Conservation (phyloP, 805 yeast species). For the Metschnikowia kunwiensis region DNA sequence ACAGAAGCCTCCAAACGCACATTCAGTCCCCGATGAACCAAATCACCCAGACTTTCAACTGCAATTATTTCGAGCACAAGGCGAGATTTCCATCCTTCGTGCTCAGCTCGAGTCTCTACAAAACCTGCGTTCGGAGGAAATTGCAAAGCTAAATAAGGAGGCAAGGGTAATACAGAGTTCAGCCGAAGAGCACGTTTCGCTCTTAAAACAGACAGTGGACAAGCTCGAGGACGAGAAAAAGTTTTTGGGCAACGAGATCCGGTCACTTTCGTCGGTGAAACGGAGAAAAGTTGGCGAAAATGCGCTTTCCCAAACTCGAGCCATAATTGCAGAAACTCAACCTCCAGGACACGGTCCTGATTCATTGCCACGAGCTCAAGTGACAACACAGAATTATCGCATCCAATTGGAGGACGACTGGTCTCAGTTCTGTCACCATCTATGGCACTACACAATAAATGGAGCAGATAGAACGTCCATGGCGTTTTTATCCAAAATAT, state of each 20-base stretch:
- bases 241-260: slow-evolving; percentile 39
- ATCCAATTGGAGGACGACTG: slow-evolving; percentile 30
- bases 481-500: slow-evolving; percentile 31
- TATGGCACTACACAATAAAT: slow-evolving; percentile 35
- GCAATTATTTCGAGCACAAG: slow-evolving; percentile 54
- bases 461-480: slow-evolving; percentile 35
- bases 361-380: not conserved
- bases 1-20: slow-evolving; percentile 15
- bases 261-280: slow-evolving; percentile 23
- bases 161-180: slow-evolving; percentile 18
- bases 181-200: slow-evolving; percentile 31
- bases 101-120: slow-evolving; percentile 55
- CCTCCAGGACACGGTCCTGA: not conserved
- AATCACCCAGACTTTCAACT: slow-evolving; percentile 14
- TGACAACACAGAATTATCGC: not conserved
- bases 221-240: slow-evolving; percentile 43
- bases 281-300: slow-evolving; percentile 14
- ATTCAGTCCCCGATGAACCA: slow-evolving; percentile 9
- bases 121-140: slow-evolving; percentile 38
- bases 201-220: slow-evolving; percentile 31
- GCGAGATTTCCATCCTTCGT: slow-evolving; percentile 78
- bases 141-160: slow-evolving; percentile 21
- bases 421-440: slow-evolving; percentile 30
- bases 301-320: not conserved
- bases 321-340: not conserved